These are phyloP conservation scores for Chlamydomonas applanata DNA, from an alignment of 139 green algal genomes.

Conservation along the genomic window DNA sequence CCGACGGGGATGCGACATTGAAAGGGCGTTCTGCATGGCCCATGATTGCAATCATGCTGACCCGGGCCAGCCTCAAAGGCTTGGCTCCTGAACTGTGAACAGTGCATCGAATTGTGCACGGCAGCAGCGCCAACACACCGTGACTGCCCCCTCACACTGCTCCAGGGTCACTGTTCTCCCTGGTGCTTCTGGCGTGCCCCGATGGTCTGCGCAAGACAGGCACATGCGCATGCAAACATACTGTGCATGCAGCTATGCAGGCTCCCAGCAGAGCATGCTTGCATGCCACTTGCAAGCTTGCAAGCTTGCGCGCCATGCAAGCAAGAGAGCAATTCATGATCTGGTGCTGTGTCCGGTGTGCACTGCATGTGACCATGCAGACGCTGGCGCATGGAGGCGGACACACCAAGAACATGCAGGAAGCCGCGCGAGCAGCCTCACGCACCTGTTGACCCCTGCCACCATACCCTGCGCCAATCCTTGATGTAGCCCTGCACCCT, in stretches of 20 bases:
- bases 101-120: too few species aligned
- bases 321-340: background rate
- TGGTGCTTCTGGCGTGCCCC: slow-evolving; percentile 4
- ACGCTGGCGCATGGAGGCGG: too few species aligned
- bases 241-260: too few species aligned
- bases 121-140: too few species aligned
- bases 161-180: slow-evolving; percentile 4
- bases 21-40: background rate
- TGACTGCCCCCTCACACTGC: background rate
- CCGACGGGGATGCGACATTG: too few species aligned
- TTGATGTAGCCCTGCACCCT: slow-evolving; percentile 4
- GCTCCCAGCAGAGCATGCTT: too few species aligned
- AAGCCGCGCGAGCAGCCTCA: background rate
- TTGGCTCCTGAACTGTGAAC: too few species aligned
- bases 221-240: background rate
- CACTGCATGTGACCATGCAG: background rate
- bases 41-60: background rate
- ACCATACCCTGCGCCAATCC: slow-evolving; percentile 3
- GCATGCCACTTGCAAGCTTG: too few species aligned
- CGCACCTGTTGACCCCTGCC: slow-evolving; percentile 12
- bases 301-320: too few species aligned
- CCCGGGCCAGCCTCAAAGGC: too few species aligned
- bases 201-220: background rate
- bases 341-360: background rate
- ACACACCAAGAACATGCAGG: too few species aligned